These are phyloP conservation scores for Acacia pycnantha DNA, from an alignment of 331 rosid genomes.

Conservation along the genomic window DNA sequence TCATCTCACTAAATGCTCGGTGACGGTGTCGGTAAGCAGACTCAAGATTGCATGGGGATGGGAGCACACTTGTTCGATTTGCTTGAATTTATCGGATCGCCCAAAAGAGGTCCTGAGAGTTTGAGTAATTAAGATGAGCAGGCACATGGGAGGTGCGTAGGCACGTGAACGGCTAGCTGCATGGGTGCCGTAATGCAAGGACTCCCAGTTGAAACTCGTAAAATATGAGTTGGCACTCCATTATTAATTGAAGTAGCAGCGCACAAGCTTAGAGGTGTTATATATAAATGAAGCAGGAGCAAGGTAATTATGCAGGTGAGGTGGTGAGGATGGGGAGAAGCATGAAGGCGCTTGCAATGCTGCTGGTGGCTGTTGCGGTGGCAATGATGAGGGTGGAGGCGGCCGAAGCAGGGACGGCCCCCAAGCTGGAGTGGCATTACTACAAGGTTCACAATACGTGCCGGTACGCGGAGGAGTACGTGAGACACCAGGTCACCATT, in stretches of 20 bases:
- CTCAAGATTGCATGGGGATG: not conserved
- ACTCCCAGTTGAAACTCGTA: not conserved
- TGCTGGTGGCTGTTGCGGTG: not conserved
- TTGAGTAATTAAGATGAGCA: not conserved
- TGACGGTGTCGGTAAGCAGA: not conserved
- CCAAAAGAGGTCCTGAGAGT: not conserved
- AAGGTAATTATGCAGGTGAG: not conserved
- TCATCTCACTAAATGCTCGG: not conserved
- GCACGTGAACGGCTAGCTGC: conserved; percentile 33
- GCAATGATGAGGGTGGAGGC: not conserved
- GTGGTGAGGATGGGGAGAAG: not conserved
- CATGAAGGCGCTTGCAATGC: not conserved
- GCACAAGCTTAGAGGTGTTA: not conserved
- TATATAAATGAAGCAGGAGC: not conserved
- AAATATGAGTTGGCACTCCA: not conserved
- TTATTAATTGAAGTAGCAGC: not conserved
- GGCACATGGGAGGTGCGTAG: conserved; percentile 29
- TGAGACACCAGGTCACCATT: conserved; percentile 39
- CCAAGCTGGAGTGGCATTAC: conserved; percentile 47
- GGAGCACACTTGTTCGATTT: not conserved
- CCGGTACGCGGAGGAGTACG: conserved; percentile 35
- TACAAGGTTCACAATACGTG: conserved; percentile 43
- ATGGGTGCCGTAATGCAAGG: conserved; percentile 27
- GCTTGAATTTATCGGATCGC: not conserved
- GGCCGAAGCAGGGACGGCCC: not conserved